phyloP scores from a whole-genome alignment of 331 rosid species.

The Acacia pycnantha region DNA sequence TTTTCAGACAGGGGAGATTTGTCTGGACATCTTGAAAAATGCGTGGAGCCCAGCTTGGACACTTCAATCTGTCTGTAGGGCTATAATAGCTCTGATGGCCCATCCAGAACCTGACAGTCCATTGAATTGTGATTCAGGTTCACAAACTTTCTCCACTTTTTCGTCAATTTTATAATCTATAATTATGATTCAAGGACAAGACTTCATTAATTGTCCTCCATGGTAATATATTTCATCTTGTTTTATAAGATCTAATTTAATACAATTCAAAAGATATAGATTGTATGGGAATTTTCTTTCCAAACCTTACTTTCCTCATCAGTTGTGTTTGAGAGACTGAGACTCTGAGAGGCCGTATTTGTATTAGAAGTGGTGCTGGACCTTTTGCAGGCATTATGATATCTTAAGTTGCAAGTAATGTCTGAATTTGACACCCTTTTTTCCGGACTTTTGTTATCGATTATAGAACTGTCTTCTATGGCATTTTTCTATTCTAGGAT shows the following conservation, averaged over 20 bases:
- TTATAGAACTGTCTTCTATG: no score
- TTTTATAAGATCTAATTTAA: constrained; percentile 2
- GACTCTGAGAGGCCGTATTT: no score
- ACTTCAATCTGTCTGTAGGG: constrained; percentile 97
- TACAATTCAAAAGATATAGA: not conserved
- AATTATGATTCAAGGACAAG: not conserved
- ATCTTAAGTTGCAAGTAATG: no score
- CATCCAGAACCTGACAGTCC: constrained; percentile 99
- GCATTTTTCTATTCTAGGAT: no score
- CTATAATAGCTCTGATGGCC: constrained; percentile 97
- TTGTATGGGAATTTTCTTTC: not conserved
- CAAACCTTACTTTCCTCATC: not conserved
- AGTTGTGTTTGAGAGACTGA: not conserved
- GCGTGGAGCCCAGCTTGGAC: constrained; percentile 99
- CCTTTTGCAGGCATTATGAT: no score
- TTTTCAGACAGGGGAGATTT: constrained; percentile 89
- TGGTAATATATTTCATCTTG: not conserved
- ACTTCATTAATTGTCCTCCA: constrained; percentile 14
- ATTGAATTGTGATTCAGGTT: constrained; percentile 94
- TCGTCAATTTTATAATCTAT: not conserved
- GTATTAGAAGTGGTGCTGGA: no score
- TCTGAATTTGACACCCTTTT: no score
- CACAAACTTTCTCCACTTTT: constrained; percentile 10
- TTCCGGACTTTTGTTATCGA: no score
- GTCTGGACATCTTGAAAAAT: constrained; percentile 93